phyloP scores from a whole-genome alignment of 2,329 filamentous ascomycete species.

The Aspergillus puulaauensis region DNA sequence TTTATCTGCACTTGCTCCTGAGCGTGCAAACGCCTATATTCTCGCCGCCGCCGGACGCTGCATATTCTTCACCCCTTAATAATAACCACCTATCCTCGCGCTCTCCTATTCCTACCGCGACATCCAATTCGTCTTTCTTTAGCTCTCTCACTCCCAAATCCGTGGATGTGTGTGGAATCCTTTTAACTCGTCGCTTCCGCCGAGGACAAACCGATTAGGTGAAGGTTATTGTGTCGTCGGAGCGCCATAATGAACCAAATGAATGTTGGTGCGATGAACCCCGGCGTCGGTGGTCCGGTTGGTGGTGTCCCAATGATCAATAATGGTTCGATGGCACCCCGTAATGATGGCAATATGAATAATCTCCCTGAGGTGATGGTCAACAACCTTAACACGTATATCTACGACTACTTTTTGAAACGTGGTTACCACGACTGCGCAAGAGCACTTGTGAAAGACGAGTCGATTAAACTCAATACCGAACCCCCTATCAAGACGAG shows the following conservation, averaged over 20 bases:
- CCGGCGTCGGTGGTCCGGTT: slow-evolving; percentile 55
- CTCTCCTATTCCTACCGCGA: slow-evolving; percentile 18
- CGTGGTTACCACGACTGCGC: slow-evolving; percentile 83
- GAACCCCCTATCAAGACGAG: slow-evolving; percentile 62
- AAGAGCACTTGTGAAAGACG: slow-evolving; percentile 67
- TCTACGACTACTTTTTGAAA: slow-evolving; percentile 76
- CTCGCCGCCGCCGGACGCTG: slow-evolving; percentile 9
- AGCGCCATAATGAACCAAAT: slow-evolving; percentile 54
- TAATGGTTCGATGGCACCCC: slow-evolving; percentile 47
- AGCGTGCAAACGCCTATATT: slow-evolving; percentile 13
- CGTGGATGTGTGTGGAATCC: slow-evolving; percentile 34
- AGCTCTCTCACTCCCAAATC: slow-evolving; percentile 22
- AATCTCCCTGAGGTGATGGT: slow-evolving; percentile 37
- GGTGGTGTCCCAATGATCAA: slow-evolving; percentile 59
- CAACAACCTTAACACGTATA: slow-evolving; percentile 61
- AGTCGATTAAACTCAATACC: slow-evolving; percentile 59
- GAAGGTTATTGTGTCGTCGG: slow-evolving; percentile 37
- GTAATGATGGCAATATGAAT: slow-evolving; percentile 42
- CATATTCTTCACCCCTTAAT: slow-evolving; percentile 2
- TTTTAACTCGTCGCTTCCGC: slow-evolving; percentile 24
- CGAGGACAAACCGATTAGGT: slow-evolving; percentile 26
- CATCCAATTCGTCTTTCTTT: slow-evolving; percentile 28
- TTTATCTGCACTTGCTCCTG: slow-evolving; percentile 15
- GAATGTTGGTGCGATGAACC: slow-evolving; percentile 58
- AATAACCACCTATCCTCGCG: slow-evolving; percentile 11